These are phyloP conservation scores for Tricholoma sp. DNA, from an alignment of 768 basidiomycete species.

Conservation along the genomic window DNA sequence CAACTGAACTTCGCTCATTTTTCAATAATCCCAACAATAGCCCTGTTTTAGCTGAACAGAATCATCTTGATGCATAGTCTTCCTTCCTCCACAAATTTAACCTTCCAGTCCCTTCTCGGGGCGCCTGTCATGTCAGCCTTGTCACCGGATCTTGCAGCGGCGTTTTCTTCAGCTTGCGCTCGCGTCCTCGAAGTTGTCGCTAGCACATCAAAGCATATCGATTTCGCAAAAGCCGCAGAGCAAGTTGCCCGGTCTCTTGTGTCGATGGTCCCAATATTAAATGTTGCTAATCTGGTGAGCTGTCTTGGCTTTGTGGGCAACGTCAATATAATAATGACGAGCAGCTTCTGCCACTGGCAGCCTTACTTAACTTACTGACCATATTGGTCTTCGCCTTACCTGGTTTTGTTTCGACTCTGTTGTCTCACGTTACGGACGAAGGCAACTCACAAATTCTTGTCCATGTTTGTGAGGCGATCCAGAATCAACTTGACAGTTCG, in stretches of 20 bases:
- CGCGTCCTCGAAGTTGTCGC: constrained; percentile 44
- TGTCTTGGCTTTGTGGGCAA: neutral
- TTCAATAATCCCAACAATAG: neutral
- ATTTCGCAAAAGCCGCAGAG: constrained; percentile 27
- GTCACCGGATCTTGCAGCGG: constrained; percentile 16
- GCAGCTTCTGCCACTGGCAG: constrained; percentile 42
- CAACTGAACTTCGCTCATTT: constrained; percentile 7
- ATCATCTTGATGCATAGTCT: constrained; percentile 55
- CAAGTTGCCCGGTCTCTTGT: constrained; percentile 32
- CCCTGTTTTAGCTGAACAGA: constrained; percentile 45
- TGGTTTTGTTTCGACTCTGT: constrained; percentile 33
- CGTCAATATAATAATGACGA: constrained; percentile 12
- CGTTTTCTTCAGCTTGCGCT: constrained; percentile 40
- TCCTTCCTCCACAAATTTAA: constrained; percentile 31
- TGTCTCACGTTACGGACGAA: constrained; percentile 26
- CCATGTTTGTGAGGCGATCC: constrained; percentile 38
- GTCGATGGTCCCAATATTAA: constrained; percentile 35
- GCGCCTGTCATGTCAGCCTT: constrained; percentile 21
- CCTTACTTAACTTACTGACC: constrained; percentile 49
- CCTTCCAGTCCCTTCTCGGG: constrained; percentile 50
- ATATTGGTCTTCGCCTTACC: constrained; percentile 45
- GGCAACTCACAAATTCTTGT: constrained; percentile 30
- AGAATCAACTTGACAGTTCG: constrained; percentile 31
- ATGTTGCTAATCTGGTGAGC: constrained; percentile 37
- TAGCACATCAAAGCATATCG: constrained; percentile 24